A percentile compares a stretch with the other conserved stretches of the same genome.
These are phyloP conservation scores for Pseudopyrenochaeta lycopersici DNA, from an alignment of 2,329 filamentous ascomycete genomes.

Conservation along the genomic window DNA sequence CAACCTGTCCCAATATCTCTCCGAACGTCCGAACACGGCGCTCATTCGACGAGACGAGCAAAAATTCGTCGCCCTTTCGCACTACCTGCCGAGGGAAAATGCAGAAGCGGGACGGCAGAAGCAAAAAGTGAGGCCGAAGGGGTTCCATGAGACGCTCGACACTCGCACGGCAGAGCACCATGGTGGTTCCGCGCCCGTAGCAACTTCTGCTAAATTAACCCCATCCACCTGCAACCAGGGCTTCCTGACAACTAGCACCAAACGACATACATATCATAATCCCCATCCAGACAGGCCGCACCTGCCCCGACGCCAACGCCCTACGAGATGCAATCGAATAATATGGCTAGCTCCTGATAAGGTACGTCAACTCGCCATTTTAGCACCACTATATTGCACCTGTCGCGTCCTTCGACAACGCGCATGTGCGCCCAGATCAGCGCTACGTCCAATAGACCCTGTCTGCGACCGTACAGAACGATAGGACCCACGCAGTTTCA, in stretches of 20 bases:
- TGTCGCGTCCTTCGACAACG: constrained; percentile 13
- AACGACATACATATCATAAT: constrained; percentile 15
- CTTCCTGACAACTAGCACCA: constrained; percentile 10
- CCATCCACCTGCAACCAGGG: constrained; percentile 13
- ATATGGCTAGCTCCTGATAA: constrained; percentile 41
- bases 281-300: constrained; percentile 16
- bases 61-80: constrained; percentile 1
- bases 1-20: constrained; percentile 15
- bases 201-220: constrained; percentile 9
- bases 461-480: constrained; percentile 5
- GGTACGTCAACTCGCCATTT: constrained; percentile 25
- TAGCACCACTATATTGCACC: constrained; percentile 37
- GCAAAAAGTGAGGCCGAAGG: constrained; percentile 20
- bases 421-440: constrained; percentile 30
- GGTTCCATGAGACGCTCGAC: constrained; percentile 5
- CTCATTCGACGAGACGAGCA: constrained; percentile 8
- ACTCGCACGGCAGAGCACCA: constrained; percentile 25
- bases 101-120: constrained; percentile 31
- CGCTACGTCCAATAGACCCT: constrained; percentile 25
- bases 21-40: constrained; percentile 24
- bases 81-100: constrained; percentile 9
- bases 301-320: constrained; percentile 7
- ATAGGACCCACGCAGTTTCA: constrained; percentile 15
- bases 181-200: constrained; percentile 17
- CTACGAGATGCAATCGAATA: constrained; percentile 41